Base-by-base conservation (phyloP, 352 stramenopile species). In the Aphanomyces cochlioides region DNA sequence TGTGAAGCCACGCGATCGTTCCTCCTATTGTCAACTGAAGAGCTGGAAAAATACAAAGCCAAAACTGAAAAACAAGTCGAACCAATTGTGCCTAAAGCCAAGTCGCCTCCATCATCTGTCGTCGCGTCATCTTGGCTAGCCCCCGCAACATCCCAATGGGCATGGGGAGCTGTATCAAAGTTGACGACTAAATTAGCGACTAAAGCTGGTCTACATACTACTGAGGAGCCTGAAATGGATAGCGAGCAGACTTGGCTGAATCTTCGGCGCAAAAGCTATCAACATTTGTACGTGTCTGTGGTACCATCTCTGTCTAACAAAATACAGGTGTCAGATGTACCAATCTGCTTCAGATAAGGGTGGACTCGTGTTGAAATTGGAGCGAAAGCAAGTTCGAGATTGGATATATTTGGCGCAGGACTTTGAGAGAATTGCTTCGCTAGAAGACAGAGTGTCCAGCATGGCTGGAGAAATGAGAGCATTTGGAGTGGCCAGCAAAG, bases 21-120 rank as follows among this genome's bases (percentile, higher is more conserved):
- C 56, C 63, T 94, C 8, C 64, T 94, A 8, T 88, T 82, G 5
- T 92, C 86, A 5, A 92, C 86, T 1, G 86, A 94, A 79, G 86
- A 94, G 64, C 75, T 94, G 2, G 86, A 92, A 70, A 83, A 81
- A 67, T 76, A 61, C 54, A 70, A 70, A 21, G 36, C 43, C 37
- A 61, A 39, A 10, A 61, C 54, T 12, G 54, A 61, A 38, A 67
- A 67, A 13, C 45, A 69, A 74, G 36, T 69, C 61, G 57, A 71
- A 70, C 37, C 72, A 38, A 12, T 37, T 50, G 48, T 54, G 39
- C 71, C 66, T 8, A 73, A 50, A 60, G 37, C 69, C 4, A 70
- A 77, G 40, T 59, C 68, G 38, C 64, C 72, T 77, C 47, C 73
- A 8, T 4, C 41, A 13, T 50, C 6, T 28, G 15, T 3, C 7